Evolutionary conservation across 1,139 yeast species (phyloP).

Genomic region (Lodderomyces metapsilosis): DNA sequence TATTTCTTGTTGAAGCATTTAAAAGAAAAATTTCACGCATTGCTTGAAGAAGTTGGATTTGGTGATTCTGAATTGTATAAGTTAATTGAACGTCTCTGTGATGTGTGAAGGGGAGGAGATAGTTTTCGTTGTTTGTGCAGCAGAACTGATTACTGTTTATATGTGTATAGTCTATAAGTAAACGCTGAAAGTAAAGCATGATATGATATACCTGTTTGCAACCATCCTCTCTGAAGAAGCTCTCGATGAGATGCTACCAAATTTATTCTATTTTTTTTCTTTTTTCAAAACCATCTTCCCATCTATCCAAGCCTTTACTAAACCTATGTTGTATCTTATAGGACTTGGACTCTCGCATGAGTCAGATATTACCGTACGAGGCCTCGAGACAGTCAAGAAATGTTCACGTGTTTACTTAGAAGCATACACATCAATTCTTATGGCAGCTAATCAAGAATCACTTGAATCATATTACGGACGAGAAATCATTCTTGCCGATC

Average conservation of each 20-base stretch:
- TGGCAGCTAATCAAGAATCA: slow-evolving; percentile 77
- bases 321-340: slow-evolving; percentile 75
- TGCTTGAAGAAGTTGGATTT: slow-evolving; percentile 20
- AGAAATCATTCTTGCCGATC: slow-evolving; percentile 82
- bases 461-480: slow-evolving; percentile 83
- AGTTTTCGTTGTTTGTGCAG: background rate
- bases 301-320: background rate
- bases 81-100: slow-evolving; percentile 9
- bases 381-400: slow-evolving; percentile 75
- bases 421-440: slow-evolving; percentile 90
- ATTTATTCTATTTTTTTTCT: background rate
- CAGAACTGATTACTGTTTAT: background rate
- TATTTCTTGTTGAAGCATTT: background rate
- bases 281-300: background rate
- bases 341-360: slow-evolving; percentile 92
- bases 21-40: slow-evolving; percentile 3
- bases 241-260: background rate
- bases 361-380: slow-evolving; percentile 91
- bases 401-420: slow-evolving; percentile 90
- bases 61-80: slow-evolving; percentile 4
- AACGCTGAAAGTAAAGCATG: no score
- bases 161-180: background rate
- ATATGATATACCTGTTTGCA: no score
- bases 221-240: no score
- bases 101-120: background rate